phyloP scores from a whole-genome alignment of 73 alveolate genomes.

The Chromera velia region DNA sequence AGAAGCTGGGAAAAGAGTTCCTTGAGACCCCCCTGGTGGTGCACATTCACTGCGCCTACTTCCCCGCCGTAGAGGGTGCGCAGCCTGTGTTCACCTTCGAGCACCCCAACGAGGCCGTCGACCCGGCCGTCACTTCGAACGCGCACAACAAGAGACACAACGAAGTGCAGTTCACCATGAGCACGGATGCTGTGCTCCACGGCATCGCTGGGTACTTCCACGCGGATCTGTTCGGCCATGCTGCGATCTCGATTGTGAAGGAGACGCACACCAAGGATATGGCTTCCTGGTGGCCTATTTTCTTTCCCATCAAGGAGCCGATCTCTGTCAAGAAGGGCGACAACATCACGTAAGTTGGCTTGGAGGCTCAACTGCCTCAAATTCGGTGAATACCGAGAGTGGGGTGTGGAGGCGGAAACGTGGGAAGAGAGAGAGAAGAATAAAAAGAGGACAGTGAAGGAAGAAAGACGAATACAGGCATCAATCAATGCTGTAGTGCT shows the following conservation, averaged over 20 bases:
- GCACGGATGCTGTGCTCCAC: conserved; percentile 50
- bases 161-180: conserved; percentile 24
- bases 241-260: conserved; percentile 59
- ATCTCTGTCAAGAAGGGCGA: conserved; percentile 48
- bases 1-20: no score
- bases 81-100: conserved; percentile 28
- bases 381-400: no score
- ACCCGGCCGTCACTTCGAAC: conserved; percentile 59
- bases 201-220: conserved; percentile 79
- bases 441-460: no score
- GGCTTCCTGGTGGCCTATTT: conserved; percentile 84
- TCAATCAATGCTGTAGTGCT: no score
- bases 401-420: no score
- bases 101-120: conserved; percentile 53
- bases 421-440: no score
- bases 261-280: conserved; percentile 60
- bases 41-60: no score
- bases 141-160: conserved; percentile 20
- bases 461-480: no score
- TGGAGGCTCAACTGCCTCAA: no score
- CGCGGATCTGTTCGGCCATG: conserved; percentile 55
- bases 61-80: conserved; percentile 52
- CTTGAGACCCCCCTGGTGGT: no score
- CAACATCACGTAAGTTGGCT: no score
- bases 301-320: conserved; percentile 73